Conservation (phyloP, 2,329 filamentous ascomycete species). For the Colletotrichum plurivorum region DNA sequence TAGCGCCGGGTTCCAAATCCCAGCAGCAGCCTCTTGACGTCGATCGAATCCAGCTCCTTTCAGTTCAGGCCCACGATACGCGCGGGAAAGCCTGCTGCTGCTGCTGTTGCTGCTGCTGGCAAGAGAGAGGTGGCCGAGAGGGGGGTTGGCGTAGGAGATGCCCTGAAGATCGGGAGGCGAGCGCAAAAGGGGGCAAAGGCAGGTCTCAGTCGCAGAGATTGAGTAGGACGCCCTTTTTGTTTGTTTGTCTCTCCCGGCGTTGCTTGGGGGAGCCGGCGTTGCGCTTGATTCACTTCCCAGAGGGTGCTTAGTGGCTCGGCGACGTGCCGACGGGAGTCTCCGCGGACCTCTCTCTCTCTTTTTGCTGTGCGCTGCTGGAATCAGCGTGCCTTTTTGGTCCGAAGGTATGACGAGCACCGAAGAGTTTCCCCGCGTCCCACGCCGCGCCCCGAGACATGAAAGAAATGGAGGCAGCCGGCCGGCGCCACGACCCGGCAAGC, state of each 20-base stretch:
- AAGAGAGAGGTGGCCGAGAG: neutral
- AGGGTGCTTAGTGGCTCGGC: constrained; percentile 24
- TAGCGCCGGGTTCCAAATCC: constrained; percentile 3
- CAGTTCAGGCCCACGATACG: neutral
- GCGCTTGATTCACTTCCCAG: constrained; percentile 27
- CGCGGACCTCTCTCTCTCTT: neutral
- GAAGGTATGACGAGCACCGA: constrained; percentile 8
- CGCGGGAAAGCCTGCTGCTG: constrained; percentile 1
- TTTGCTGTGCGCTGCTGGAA: constrained; percentile 4
- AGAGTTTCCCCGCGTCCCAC: constrained; percentile 12
- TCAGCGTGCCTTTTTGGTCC: constrained; percentile 2
- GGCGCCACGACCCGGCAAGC: constrained; percentile 33
- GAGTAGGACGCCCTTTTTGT: constrained; percentile 18
- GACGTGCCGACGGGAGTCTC: constrained; percentile 27
- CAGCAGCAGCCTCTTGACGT: neutral
- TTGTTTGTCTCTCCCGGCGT: constrained; percentile 28
- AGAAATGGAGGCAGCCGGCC: constrained; percentile 23
- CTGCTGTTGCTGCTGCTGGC: neutral
- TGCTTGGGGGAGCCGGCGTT: constrained; percentile 32
- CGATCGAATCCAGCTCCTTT: constrained; percentile 6
- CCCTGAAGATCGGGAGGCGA: constrained; percentile 4
- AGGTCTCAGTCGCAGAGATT: constrained; percentile 30
- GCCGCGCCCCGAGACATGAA: constrained; percentile 29
- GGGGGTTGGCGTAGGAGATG: constrained; percentile 20
- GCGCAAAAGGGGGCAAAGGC: constrained; percentile 11